Conservation (phyloP, 768 basidiomycete genomes). For the Amanita phalloides region DNA sequence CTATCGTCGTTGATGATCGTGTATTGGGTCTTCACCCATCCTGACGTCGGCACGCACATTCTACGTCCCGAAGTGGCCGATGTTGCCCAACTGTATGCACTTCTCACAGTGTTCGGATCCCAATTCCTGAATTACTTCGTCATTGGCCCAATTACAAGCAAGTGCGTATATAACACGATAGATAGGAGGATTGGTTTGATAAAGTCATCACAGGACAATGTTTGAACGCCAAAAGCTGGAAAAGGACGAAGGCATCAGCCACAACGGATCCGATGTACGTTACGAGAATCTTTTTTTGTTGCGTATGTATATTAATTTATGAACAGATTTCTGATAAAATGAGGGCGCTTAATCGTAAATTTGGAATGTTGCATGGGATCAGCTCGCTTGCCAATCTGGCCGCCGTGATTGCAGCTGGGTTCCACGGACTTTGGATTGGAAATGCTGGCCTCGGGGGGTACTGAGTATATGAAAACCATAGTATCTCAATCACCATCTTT, state of each 20-base stretch:
- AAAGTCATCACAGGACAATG: conserved; percentile 44
- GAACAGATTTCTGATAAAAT: conserved; percentile 54
- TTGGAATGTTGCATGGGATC: conserved; percentile 57
- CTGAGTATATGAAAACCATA: conserved; percentile 8
- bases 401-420: conserved; percentile 45
- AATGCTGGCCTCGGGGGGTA: conserved; percentile 37
- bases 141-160: conserved; percentile 64
- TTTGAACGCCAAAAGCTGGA: conserved; percentile 62
- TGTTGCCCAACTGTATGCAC: conserved; percentile 54
- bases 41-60: conserved; percentile 38
- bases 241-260: conserved; percentile 60
- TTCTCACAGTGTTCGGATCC: conserved; percentile 32
- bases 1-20: conserved; percentile 45
- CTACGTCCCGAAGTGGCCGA: conserved; percentile 40
- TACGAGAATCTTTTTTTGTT: not conserved
- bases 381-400: conserved; percentile 57
- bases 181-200: not conserved
- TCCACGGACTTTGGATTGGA: conserved; percentile 68
- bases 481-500: not conserved
- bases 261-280: conserved; percentile 56
- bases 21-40: conserved; percentile 49
- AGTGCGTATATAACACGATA: conserved; percentile 24
- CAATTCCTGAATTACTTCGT: conserved; percentile 58
- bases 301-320: not conserved
- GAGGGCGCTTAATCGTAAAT: conserved; percentile 57